These are phyloP conservation scores for Eimeria nieschulzi DNA, from an alignment of 169 alveolate species.

Conservation along the genomic window DNA sequence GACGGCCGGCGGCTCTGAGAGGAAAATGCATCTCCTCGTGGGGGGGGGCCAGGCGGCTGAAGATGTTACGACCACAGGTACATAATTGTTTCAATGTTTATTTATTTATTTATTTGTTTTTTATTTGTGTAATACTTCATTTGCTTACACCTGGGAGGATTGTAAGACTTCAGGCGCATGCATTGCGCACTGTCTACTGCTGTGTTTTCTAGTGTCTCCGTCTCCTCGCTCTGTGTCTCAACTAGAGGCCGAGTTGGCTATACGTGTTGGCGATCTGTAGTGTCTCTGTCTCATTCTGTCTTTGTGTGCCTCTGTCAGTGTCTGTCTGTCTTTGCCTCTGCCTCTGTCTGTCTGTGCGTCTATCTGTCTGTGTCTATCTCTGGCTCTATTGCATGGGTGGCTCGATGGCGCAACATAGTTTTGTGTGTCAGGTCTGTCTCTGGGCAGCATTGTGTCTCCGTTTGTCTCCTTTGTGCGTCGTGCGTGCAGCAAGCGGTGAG, in stretches of 20 bases:
- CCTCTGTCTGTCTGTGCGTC: background rate
- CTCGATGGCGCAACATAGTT: no score
- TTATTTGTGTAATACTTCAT: background rate
- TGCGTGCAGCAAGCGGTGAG: constrained; percentile 89
- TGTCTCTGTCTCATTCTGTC: background rate
- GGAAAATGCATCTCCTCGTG: constrained; percentile 87
- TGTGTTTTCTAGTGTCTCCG: no score
- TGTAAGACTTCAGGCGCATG: no score
- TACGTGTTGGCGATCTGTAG: no score
- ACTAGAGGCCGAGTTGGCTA: no score
- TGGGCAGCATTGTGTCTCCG: background rate
- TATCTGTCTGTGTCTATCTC: constrained; percentile 6
- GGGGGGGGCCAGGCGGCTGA: constrained; percentile 94
- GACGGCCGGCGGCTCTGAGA: constrained; percentile 78
- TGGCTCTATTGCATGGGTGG: no score
- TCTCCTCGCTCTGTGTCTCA: no score
- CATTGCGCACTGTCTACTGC: no score
- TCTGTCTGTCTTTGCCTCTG: background rate
- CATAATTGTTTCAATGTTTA: no score
- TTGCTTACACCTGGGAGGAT: background rate
- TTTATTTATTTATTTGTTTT: background rate
- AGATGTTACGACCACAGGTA: constrained; percentile 90
- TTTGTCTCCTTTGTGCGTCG: background rate
- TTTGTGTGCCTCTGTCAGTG: background rate
- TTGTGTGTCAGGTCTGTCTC: background rate